A percentile compares a stretch with the other conserved stretches of the same genome.
Conservation (phyloP, 257 asterid species). For the Ajuga chamaepitys region DNA sequence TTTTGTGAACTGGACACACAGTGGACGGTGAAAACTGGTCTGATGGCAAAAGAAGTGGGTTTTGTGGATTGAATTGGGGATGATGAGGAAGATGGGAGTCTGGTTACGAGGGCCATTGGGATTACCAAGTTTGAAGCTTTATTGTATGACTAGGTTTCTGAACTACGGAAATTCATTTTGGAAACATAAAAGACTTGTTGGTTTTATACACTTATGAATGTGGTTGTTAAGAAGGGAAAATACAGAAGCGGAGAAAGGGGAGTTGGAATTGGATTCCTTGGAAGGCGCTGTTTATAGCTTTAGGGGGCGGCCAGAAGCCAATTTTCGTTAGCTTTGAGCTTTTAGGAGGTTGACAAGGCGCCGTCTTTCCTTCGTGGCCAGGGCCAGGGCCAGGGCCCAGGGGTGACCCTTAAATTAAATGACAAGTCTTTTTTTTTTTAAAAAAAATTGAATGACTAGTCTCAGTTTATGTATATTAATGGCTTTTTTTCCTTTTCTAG, state of each 20-base stretch:
- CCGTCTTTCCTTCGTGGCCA: background rate
- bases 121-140: background rate
- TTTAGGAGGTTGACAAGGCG: conserved; percentile 1
- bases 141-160: background rate
- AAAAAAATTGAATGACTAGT: background rate
- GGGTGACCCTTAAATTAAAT: background rate
- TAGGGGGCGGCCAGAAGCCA: conserved; percentile 16
- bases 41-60: conserved; percentile 12
- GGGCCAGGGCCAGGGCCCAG: too few relatives aligned
- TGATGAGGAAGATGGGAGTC: conserved; percentile 43
- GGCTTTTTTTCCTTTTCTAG: background rate
- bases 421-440: too few relatives aligned
- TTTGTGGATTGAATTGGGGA: conserved; percentile 29
- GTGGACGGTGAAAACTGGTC: conserved; percentile 21
- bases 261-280: conserved; percentile 9
- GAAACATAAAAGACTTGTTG: background rate
- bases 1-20: conserved; percentile 36
- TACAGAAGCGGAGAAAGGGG: background rate
- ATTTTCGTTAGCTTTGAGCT: background rate
- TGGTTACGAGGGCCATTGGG: conserved; percentile 57
- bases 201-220: conserved; percentile 4
- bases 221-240: conserved; percentile 12
- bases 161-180: background rate
- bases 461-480: background rate
- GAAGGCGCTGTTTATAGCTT: conserved; percentile 8